Evolutionary conservation across 2,329 filamentous ascomycete genomes (phyloP).

Genomic region (Neurospora sp.): DNA sequence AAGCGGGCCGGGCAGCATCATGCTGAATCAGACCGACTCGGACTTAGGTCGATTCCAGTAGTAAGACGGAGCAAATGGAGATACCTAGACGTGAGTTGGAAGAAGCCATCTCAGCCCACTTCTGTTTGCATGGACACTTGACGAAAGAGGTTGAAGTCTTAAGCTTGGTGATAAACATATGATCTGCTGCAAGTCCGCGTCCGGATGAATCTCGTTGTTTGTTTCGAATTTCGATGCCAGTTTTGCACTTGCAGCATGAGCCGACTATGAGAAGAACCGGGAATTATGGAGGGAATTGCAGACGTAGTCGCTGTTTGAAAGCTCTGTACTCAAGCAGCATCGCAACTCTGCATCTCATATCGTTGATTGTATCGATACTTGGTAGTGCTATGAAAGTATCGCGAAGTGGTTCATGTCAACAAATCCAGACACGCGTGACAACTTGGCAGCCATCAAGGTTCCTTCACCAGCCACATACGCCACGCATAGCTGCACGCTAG

Average conservation of each 20-base stretch:
- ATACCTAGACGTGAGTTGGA: neutral
- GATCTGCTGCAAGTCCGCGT: neutral
- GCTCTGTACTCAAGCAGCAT: neutral
- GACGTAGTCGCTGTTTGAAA: neutral
- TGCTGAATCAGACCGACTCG: neutral
- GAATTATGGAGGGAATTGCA: neutral
- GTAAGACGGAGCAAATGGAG: too few species aligned
- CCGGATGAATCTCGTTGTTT: neutral
- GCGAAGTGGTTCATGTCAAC: neutral
- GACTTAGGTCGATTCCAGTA: too few species aligned
- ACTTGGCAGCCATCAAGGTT: neutral
- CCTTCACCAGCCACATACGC: neutral
- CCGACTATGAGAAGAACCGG: neutral
- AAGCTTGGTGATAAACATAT: too few species aligned
- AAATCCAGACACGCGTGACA: neutral
- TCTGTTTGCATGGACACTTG: neutral
- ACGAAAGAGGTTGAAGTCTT: neutral
- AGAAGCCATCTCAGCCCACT: neutral
- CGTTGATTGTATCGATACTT: neutral
- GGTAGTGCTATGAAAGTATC: neutral
- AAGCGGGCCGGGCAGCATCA: neutral
- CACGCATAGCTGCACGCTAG: neutral
- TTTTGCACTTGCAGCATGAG: neutral
- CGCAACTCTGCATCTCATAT: neutral
- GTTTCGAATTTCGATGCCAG: neutral